phyloP scores from a whole-genome alignment of 495 filamentous ascomycete species.

The Cenococcum geophilum region DNA sequence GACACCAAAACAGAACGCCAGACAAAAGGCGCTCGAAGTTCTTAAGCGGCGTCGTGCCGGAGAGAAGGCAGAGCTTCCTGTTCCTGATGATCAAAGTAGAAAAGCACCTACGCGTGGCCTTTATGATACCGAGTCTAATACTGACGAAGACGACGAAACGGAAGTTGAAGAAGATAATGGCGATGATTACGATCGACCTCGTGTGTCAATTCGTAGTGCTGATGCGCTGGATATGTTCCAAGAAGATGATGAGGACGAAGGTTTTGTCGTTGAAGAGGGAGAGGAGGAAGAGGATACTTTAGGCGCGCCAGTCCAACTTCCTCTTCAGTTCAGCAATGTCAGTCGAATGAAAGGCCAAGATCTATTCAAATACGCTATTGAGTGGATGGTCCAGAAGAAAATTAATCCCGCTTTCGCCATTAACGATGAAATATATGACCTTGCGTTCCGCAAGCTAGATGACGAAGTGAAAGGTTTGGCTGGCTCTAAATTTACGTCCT shows the following conservation, averaged over 20 bases:
- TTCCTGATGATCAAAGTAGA: constrained; percentile 8
- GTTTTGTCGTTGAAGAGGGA: constrained; percentile 63
- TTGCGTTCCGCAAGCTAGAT: constrained; percentile 69
- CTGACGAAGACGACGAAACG: constrained; percentile 14
- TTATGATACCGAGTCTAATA: constrained; percentile 21
- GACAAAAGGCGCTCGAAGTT: constrained; percentile 33
- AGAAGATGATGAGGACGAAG: constrained; percentile 58
- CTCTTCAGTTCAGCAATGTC: constrained; percentile 63
- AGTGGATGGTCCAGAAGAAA: constrained; percentile 75
- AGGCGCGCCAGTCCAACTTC: constrained; percentile 59
- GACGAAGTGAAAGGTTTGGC: constrained; percentile 63
- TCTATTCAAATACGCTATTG: constrained; percentile 70
- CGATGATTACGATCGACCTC: neutral
- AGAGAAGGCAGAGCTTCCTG: constrained; percentile 8
- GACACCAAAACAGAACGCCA: constrained; percentile 14
- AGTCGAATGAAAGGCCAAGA: constrained; percentile 63
- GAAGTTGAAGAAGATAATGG: constrained; percentile 20
- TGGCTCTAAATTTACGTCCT: constrained; percentile 64
- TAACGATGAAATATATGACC: constrained; percentile 56
- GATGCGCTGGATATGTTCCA: constrained; percentile 32
- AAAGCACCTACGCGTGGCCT: constrained; percentile 8
- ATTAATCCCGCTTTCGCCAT: constrained; percentile 69
- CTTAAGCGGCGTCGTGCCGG: constrained; percentile 32
- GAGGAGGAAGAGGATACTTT: constrained; percentile 54
- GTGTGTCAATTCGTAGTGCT: neutral